Conservation (phyloP, 257 asterid genomes). For the Lavandula angustifolia region DNA sequence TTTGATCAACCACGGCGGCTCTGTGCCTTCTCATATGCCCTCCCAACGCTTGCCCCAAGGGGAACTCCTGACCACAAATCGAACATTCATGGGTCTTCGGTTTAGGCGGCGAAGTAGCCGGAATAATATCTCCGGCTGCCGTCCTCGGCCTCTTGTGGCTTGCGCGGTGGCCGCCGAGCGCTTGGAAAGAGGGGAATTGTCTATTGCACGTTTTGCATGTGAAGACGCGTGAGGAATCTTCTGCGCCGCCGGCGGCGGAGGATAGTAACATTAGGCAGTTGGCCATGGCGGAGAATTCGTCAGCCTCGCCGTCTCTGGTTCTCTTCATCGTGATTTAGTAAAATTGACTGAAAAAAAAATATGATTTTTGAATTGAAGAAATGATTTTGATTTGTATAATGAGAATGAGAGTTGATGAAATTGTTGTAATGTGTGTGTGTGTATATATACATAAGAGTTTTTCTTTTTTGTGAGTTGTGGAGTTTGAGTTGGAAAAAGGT, state of each 20-base stretch:
- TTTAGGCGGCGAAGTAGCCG: constrained; percentile 39
- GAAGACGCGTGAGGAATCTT: constrained; percentile 33
- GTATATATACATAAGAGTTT: neutral
- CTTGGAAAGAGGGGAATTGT: constrained; percentile 61
- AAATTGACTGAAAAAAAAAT: neutral
- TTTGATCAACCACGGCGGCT: constrained; percentile 23
- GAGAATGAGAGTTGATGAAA: constrained; percentile 5
- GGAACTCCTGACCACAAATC: constrained; percentile 54
- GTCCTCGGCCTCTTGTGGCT: constrained; percentile 58
- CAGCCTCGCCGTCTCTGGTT: constrained; percentile 28
- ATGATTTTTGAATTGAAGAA: neutral
- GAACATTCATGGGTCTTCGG: constrained; percentile 59
- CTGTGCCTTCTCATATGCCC: constrained; percentile 73
- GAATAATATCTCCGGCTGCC: constrained; percentile 28
- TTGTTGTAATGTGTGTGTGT: neutral
- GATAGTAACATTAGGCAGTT: constrained; percentile 47
- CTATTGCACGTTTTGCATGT: constrained; percentile 56
- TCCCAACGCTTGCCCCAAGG: constrained; percentile 61
- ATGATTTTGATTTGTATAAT: neutral
- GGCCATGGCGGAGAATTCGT: constrained; percentile 38
- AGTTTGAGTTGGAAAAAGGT: constrained; percentile 23
- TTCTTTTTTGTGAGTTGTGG: constrained; percentile 9
- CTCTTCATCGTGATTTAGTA: constrained; percentile 20
- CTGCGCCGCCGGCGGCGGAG: neutral
- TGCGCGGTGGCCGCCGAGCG: constrained; percentile 72